Base-by-base conservation (phyloP, 495 filamentous ascomycete species). In the Penicillium taxi region DNA sequence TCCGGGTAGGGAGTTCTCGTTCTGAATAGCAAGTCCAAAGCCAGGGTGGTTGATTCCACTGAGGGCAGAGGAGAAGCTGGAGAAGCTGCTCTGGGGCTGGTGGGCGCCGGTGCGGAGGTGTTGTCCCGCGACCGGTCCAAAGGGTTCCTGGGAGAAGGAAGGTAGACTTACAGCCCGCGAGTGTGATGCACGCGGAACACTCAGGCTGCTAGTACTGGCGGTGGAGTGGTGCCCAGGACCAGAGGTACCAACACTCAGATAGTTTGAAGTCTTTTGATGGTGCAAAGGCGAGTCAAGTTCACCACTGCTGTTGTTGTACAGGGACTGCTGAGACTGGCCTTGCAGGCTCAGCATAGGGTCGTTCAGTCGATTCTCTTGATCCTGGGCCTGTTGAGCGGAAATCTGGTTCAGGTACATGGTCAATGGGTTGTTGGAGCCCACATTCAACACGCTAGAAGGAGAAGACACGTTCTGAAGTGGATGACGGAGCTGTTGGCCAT, bases 381-480 rank as follows among this genome's bases (percentile, higher is more conserved):
- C 76, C 33, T 75, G 75, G 24, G 81, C 74, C 14, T 84, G 80
- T 55, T 90, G 83, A 17, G 84, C 74, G 2, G 79, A 86, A 33
- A 88, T 81, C 56, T 94, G 86, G 56, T 76, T 84, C 26, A 95
- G 75, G 58, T 94, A 95, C 80, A 95, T 74, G n/a, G 86, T 93
- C 52, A 98, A 63, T 0, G 91, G 91, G 58, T 98, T 98, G 69
- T 75, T 89, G 38, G 70, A 68, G 20, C 79, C 78, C 25, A 74
- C 77, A 56, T 90, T 90, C 55, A 94, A 75, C 40, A 94, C 70
- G 4, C 76, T 75, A 2, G 82, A 75, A 8, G 81, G 75, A 6
- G 75, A 79, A 2, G 74, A 73, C 19, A 67, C 58, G 6, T 59
- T 67, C 37, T 77, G 72, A 20, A 75, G 55, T 7, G 64, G 63